phyloP scores from a whole-genome alignment of 73 alveolate species.

The Paramecium pentaurelia region DNA sequence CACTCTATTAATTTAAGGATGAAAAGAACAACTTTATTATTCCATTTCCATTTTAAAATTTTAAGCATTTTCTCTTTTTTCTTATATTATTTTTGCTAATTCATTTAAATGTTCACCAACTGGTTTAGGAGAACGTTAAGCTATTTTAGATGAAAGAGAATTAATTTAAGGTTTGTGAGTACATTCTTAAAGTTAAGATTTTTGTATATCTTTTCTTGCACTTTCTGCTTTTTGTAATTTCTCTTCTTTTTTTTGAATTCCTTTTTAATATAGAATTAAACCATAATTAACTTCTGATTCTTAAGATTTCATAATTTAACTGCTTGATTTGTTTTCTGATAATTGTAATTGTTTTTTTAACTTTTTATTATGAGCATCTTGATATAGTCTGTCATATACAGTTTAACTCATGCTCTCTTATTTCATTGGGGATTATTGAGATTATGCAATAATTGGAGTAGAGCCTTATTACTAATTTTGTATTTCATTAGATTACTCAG shows the following conservation, averaged over 20 bases:
- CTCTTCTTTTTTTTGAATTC: constrained; percentile 21
- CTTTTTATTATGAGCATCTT: constrained; percentile 45
- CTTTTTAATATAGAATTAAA: background rate
- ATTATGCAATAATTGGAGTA: background rate
- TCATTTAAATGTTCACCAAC: constrained; percentile 20
- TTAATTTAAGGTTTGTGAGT: constrained; percentile 11
- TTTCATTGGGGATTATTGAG: background rate
- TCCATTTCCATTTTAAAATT: background rate
- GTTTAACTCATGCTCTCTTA: background rate
- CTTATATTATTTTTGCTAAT: background rate
- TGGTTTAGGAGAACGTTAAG: background rate
- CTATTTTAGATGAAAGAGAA: background rate
- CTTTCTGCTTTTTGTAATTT: background rate
- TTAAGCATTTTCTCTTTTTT: constrained; percentile 4
- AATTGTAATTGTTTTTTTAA: background rate
- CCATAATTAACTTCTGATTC: constrained; percentile 47
- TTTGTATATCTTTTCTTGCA: constrained; percentile 8
- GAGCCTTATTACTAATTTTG: background rate
- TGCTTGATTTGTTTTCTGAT: background rate
- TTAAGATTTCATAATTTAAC: background rate
- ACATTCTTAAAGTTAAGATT: constrained; percentile 5
- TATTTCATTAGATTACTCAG: background rate
- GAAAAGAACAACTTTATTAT: background rate
- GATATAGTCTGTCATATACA: constrained; percentile 34
- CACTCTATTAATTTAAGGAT: constrained; percentile 29